Conservation (phyloP, 768 basidiomycete species). For the Pulveroboletus ravenelii region DNA sequence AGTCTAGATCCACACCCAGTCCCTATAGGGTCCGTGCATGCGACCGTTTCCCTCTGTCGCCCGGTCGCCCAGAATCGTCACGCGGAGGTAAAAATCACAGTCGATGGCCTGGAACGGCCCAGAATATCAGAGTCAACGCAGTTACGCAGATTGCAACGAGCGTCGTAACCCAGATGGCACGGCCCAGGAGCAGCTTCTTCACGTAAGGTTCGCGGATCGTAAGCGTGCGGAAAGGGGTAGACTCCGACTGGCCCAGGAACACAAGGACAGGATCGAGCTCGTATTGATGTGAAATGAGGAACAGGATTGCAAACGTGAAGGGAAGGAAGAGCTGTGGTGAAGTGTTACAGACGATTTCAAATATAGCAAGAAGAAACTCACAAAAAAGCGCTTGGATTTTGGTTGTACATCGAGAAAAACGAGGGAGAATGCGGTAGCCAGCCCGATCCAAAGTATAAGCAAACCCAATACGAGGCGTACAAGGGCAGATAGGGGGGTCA, state of each 20-base stretch:
- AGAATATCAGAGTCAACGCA: slow-evolving; percentile 86
- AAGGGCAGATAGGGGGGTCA: slow-evolving; percentile 87
- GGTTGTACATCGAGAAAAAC: slow-evolving; percentile 93
- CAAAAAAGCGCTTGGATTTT: slow-evolving; percentile 90
- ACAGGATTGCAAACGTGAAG: slow-evolving; percentile 83
- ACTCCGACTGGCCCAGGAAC: slow-evolving; percentile 90
- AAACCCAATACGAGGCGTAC: slow-evolving; percentile 83
- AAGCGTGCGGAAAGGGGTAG: slow-evolving; percentile 93
- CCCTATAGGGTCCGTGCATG: slow-evolving; percentile 9
- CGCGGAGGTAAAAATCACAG: slow-evolving; percentile 41
- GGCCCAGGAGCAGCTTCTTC: slow-evolving; percentile 79
- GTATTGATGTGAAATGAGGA: slow-evolving; percentile 93
- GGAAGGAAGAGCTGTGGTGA: slow-evolving; percentile 81
- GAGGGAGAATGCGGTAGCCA: slow-evolving; percentile 84
- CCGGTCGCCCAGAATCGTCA: slow-evolving; percentile 2
- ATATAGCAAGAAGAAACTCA: slow-evolving; percentile 42
- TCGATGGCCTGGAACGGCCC: slow-evolving; percentile 92
- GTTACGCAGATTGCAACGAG: slow-evolving; percentile 74
- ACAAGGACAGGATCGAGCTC: slow-evolving; percentile 95
- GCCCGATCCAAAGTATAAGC: slow-evolving; percentile 89
- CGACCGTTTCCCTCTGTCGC: slow-evolving; percentile 4
- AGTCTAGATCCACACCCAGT: slow-evolving; percentile 14
- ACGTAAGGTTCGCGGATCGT: slow-evolving; percentile 93
- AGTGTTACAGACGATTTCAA: slow-evolving; percentile 1
- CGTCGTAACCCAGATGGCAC: slow-evolving; percentile 87